Percentiles rank a stretch among this genome's conserved stretches.
These are phyloP conservation scores for Cudoniella acicularis DNA, from an alignment of 495 filamentous ascomycete species.

Conservation along the genomic window DNA sequence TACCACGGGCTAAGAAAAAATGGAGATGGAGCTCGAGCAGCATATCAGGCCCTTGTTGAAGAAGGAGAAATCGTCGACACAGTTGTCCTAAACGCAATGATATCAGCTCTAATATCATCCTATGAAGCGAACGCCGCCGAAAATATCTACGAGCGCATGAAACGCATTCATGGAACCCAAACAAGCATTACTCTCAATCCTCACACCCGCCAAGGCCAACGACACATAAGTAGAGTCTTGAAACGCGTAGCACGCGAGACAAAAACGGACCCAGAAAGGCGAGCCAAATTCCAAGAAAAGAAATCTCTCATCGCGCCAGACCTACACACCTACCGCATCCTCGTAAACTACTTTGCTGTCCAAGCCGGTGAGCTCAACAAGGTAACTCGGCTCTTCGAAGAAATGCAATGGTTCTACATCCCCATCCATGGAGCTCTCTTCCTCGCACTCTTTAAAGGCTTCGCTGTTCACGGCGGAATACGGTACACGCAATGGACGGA, in stretches of 20 bases:
- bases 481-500: conserved; percentile 61
- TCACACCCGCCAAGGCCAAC: too few relatives aligned
- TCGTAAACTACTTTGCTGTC: conserved; percentile 53
- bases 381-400: conserved; percentile 54
- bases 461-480: conserved; percentile 64
- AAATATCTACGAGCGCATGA: conserved; percentile 80
- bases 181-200: conserved; percentile 24
- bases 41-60: conserved; percentile 73
- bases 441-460: conserved; percentile 68
- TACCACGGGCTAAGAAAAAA: conserved; percentile 71
- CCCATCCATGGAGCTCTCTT: conserved; percentile 60
- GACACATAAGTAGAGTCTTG: conserved; percentile 51
- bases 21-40: conserved; percentile 60
- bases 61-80: conserved; percentile 87
- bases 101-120: conserved; percentile 68
- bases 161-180: conserved; percentile 44
- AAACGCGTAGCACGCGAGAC: conserved; percentile 45
- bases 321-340: conserved; percentile 59
- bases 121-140: conserved; percentile 71
- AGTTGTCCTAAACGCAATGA: conserved; percentile 71
- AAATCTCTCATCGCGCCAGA: conserved; percentile 56
- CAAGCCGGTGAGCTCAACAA: conserved; percentile 53
- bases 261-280: conserved; percentile 36
- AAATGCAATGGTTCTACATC: conserved; percentile 58
- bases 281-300: conserved; percentile 47